Conservation (phyloP, 352 stramenopile genomes). For the Globisporangium radiosum region DNA sequence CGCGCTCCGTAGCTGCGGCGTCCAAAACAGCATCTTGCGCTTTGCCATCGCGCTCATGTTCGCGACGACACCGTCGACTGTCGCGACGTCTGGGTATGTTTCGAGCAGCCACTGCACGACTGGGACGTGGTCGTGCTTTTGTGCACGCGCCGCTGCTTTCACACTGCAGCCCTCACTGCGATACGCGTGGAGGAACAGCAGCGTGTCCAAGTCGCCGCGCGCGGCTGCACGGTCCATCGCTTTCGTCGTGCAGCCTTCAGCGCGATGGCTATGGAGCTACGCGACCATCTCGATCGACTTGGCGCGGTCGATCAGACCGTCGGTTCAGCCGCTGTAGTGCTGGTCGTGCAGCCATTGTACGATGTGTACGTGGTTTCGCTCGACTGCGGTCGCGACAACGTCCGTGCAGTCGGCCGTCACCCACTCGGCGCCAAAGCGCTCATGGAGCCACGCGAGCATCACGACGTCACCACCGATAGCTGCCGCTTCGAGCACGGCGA, state of each 20-base stretch:
- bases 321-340: background rate
- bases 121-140: background rate
- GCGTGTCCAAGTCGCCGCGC: background rate
- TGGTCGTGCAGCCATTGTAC: background rate
- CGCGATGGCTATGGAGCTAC: background rate
- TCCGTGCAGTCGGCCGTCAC: no score
- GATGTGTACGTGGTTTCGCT: background rate
- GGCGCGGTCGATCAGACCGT: background rate
- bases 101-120: slow-evolving; percentile 15
- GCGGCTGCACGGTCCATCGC: background rate
- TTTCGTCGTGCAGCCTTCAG: background rate
- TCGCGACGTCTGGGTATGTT: slow-evolving; percentile 22
- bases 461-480: background rate
- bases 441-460: background rate
- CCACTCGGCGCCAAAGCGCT: background rate
- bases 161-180: background rate
- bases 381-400: background rate
- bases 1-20: no score
- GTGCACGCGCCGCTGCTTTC: background rate
- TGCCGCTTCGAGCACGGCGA: background rate
- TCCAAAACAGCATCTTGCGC: no score
- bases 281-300: background rate
- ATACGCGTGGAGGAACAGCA: background rate
- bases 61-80: slow-evolving; percentile 10
- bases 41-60: no score